phyloP scores from a whole-genome alignment of 2,329 filamentous ascomycete species.

The Beauveria sp. region DNA sequence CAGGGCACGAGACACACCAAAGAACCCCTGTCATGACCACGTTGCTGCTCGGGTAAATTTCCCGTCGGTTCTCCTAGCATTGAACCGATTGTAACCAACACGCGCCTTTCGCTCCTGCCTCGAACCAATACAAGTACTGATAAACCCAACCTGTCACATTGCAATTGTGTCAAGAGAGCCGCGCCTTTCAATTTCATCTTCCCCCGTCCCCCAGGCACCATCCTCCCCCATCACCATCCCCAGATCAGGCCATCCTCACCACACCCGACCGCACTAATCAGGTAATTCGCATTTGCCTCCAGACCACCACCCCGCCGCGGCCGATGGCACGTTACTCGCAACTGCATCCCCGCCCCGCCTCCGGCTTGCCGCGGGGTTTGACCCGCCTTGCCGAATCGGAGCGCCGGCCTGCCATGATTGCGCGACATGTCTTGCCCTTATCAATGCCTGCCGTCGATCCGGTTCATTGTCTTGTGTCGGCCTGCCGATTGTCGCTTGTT shows the following conservation, averaged over 20 bases:
- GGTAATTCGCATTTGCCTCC: neutral
- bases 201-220: neutral
- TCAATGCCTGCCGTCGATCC: slow-evolving; percentile 4
- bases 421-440: too few species aligned
- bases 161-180: too few species aligned
- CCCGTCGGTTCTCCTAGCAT: neutral
- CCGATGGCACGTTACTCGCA: slow-evolving; percentile 8
- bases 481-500: neutral
- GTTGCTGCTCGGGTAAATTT: too few species aligned
- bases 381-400: slow-evolving; percentile 1
- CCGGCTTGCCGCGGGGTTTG: neutral
- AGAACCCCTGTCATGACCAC: neutral
- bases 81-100: neutral
- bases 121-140: too few species aligned
- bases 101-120: too few species aligned
- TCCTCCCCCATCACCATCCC: neutral
- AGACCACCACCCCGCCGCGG: neutral
- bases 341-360: neutral
- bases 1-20: neutral
- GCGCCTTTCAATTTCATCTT: too few species aligned
- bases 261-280: neutral
- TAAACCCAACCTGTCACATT: too few species aligned
- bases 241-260: neutral
- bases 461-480: slow-evolving; percentile 1
- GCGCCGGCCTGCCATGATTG: neutral